Base-by-base conservation (phyloP, 192 early-diverging fungal species). In the Rhizoclosmatium sp. region DNA sequence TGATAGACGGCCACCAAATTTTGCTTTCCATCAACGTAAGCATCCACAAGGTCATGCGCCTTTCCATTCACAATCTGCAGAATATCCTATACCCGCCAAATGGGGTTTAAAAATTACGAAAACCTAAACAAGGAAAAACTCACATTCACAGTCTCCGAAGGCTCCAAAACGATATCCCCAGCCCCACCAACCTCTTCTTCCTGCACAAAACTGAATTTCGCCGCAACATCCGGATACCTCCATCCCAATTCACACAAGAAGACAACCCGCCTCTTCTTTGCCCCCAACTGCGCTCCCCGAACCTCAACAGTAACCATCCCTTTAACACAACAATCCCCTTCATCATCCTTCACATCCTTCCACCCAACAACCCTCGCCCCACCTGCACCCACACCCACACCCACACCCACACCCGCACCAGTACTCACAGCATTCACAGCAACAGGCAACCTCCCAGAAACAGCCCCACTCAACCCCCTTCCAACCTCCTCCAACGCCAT, bases 1-100 rank as follows among this genome's bases (percentile, higher is more conserved):
- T 69, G 67, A 47, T 69, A 69, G 10, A 69, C 12, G 14, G 46
- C 67, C 67, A 69, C 14, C 67, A 69, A 47, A 39, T 31, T 31
- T 0, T 31, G 31, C 31, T 31, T 31, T 54, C 51, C 51, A 54
- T 16, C 51, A 54, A 7, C 31, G 31, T 31, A 31, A 31, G 31
- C 31, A 31, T 31, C 31, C 31, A 12, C 16, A 54, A 12, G 9
- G 51, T 54, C 5, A 54, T 54, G 51, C 51, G 51, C 51, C 9
- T 12, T 54, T 54, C 16, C 16, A 54, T 54, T 54, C 9, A 54
- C 51, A 7, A 16, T 16, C 5, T 54, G 51, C 51, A 54, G 51
- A 54, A 54, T 7, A 54, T 54, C 51, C 51, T 54, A 12, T 16
- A 54, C 51, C 16, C 5, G 51, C 16, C 51, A 54, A 16, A 16